phyloP scores from a whole-genome alignment of 2,329 filamentous ascomycete species.

The Chaetomium strumarium region DNA sequence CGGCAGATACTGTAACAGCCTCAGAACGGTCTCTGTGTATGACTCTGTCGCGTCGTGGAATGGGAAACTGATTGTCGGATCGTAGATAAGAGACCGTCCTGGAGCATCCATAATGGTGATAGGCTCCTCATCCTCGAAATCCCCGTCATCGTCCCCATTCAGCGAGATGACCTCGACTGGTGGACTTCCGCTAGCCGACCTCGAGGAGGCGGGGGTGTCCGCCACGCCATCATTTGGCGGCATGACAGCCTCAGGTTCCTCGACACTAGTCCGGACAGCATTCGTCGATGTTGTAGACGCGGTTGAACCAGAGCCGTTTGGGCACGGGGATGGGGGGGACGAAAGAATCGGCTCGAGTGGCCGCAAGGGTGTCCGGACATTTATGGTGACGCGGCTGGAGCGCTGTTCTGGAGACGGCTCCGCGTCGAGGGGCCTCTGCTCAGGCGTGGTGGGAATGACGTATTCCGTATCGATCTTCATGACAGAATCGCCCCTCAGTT shows the following conservation, averaged over 20 bases:
- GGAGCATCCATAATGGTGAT: slow-evolving; percentile 24
- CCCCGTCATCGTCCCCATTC: slow-evolving; percentile 33
- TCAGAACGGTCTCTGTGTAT: slow-evolving; percentile 25
- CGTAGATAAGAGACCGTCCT: slow-evolving; percentile 26
- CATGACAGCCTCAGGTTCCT: slow-evolving; percentile 39
- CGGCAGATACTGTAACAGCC: slow-evolving; percentile 25
- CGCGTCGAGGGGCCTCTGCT: slow-evolving; percentile 30
- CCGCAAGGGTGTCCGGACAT: slow-evolving; percentile 45
- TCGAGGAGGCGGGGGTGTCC: slow-evolving; percentile 32
- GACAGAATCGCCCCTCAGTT: slow-evolving; percentile 28
- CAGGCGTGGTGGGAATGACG: slow-evolving; percentile 39
- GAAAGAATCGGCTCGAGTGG: slow-evolving; percentile 37
- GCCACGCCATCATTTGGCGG: slow-evolving; percentile 24
- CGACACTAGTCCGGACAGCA: slow-evolving; percentile 40
- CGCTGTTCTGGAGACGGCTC: slow-evolving; percentile 37
- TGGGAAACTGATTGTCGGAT: slow-evolving; percentile 44
- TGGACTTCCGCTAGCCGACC: slow-evolving; percentile 38
- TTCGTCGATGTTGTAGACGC: slow-evolving; percentile 21
- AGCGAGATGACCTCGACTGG: slow-evolving; percentile 40
- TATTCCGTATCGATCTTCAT: slow-evolving; percentile 40
- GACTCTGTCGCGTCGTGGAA: slow-evolving; percentile 31
- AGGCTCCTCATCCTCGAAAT: slow-evolving; percentile 18
- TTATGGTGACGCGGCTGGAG: slow-evolving; percentile 56
- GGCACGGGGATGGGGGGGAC: slow-evolving; percentile 39
- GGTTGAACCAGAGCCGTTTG: slow-evolving; percentile 22